Base-by-base conservation (phyloP, 805 yeast genomes). In the Limtongia smithiae region DNA sequence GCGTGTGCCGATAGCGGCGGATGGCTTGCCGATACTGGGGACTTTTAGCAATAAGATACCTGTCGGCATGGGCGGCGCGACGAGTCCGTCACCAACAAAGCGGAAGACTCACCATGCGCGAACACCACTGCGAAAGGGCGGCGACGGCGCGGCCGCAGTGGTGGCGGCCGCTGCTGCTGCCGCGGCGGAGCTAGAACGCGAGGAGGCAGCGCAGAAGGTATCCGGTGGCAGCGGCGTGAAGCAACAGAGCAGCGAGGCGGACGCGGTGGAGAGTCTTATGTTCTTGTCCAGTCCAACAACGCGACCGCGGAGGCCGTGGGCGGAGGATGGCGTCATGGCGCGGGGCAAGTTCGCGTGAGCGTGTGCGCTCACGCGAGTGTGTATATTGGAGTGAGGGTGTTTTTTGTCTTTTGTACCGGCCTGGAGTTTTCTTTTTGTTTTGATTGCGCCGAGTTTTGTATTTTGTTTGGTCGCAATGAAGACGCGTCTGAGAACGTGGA, bases 211-310 rank as follows among this genome's bases (percentile, higher is more conserved):
- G 31, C 20, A 14, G 7, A 14, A 25, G 33, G 34, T 9, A 9
- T 20, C 14, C n/a, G 34, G 28, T 3, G 45, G 28, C 20, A 43
- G 45, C 20, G 43, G 18, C 12, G 38, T 32, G 4, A 15, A 17
- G 20, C 37, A 54, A 22, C 46, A 48, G 27, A 37, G 28, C 46
- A 51, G 52, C 32, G 58, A 54, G 48, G 58, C 39, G 17, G 58
- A 54, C 18, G 58, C 58, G 21, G 38, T 54, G 22, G 58, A 54
- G 46, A 51, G 52, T 22, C 37, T 54, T 20, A 54, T 54, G 56
- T 54, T 54, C 43, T 31, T 54, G 21, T 48, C 54, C 9, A 54
- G 58, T 37, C 58, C 58, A 17, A 49, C 57, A 21, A 44, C 57
- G 9, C 45, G 45, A 11, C 18, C 46, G 4, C 30, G 46, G 1